Evolutionary conservation across 139 green algal genomes (phyloP).

Genomic region (Asterochloris sp.): DNA sequence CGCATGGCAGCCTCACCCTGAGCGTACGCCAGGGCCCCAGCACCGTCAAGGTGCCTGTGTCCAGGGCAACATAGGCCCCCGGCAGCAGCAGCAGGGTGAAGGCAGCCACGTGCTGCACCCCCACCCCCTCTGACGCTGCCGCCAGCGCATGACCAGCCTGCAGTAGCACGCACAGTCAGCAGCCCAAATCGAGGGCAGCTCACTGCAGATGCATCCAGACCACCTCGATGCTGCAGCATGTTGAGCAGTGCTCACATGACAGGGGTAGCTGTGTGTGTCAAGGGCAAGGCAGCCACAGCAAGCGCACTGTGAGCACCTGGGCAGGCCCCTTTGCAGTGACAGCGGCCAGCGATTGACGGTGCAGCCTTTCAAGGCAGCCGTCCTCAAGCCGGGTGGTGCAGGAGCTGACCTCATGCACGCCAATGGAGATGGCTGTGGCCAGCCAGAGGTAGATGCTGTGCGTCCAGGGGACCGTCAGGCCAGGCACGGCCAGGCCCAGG

Average conservation of each 20-base stretch:
- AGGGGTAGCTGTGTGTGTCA: too few species aligned
- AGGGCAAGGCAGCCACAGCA: too few species aligned
- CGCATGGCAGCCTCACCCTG: slow-evolving; percentile 5
- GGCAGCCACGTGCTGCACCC: slow-evolving; percentile 23
- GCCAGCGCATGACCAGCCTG: slow-evolving; percentile 42
- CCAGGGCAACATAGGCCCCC: slow-evolving; percentile 40
- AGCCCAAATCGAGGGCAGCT: not conserved
- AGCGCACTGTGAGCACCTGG: too few species aligned
- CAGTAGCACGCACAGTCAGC: not conserved
- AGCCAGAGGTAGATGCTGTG: slow-evolving; percentile 37
- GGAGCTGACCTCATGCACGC: slow-evolving; percentile 33
- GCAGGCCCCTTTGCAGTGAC: too few species aligned
- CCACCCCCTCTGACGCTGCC: slow-evolving; percentile 41
- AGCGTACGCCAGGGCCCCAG: slow-evolving; percentile 17
- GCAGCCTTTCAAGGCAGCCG: not conserved
- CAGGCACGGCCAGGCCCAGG: slow-evolving; percentile 30
- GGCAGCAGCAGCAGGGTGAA: slow-evolving; percentile 43
- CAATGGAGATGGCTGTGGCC: slow-evolving; percentile 22
- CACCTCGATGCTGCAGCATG: not conserved
- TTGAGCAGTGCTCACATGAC: too few species aligned
- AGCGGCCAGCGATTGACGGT: too few species aligned
- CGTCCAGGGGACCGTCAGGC: slow-evolving; percentile 28
- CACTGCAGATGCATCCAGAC: not conserved
- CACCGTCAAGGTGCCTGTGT: slow-evolving; percentile 17
- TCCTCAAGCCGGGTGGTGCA: not conserved